phyloP scores from a whole-genome alignment of 352 stramenopile genomes.

The Phytophthora pistaciae region DNA sequence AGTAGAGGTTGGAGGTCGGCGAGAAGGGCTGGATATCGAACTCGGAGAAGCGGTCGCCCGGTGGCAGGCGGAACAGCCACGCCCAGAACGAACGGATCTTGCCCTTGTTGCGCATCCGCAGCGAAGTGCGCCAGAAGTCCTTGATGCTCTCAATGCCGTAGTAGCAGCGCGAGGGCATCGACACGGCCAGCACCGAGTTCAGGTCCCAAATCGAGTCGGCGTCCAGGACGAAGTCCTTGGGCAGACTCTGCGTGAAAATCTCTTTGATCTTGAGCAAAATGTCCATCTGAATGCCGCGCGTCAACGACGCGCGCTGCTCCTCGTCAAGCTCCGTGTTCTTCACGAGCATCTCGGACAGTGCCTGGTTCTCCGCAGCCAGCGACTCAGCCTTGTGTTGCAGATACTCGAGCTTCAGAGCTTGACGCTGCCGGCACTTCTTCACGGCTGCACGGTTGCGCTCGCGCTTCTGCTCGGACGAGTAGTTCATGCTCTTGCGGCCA shows the following conservation, averaged over 20 bases:
- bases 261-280: slow-evolving; percentile 91
- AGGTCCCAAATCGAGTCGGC: slow-evolving; percentile 88
- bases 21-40: slow-evolving; percentile 86
- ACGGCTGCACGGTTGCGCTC: slow-evolving; percentile 87
- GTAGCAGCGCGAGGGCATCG: slow-evolving; percentile 88
- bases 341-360: slow-evolving; percentile 78
- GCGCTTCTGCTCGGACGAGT: slow-evolving; percentile 84
- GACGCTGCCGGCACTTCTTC: slow-evolving; percentile 85
- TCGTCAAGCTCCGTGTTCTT: slow-evolving; percentile 73
- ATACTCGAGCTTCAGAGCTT: slow-evolving; percentile 86
- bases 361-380: slow-evolving; percentile 71
- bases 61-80: slow-evolving; percentile 81
- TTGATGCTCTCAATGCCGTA: slow-evolving; percentile 91
- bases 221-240: slow-evolving; percentile 88
- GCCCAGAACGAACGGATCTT: slow-evolving; percentile 90
- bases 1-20: slow-evolving; percentile 77
- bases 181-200: slow-evolving; percentile 86
- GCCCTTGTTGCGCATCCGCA: slow-evolving; percentile 89
- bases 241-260: slow-evolving; percentile 87
- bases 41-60: slow-evolving; percentile 78
- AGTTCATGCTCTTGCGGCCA: slow-evolving; percentile 89
- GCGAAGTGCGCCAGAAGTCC: slow-evolving; percentile 85
- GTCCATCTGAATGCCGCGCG: slow-evolving; percentile 87
- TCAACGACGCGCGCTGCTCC: slow-evolving; percentile 68
- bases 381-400: slow-evolving; percentile 78